Base-by-base conservation (phyloP, 805 yeast species). In the Myxozyma mucilagina region DNA sequence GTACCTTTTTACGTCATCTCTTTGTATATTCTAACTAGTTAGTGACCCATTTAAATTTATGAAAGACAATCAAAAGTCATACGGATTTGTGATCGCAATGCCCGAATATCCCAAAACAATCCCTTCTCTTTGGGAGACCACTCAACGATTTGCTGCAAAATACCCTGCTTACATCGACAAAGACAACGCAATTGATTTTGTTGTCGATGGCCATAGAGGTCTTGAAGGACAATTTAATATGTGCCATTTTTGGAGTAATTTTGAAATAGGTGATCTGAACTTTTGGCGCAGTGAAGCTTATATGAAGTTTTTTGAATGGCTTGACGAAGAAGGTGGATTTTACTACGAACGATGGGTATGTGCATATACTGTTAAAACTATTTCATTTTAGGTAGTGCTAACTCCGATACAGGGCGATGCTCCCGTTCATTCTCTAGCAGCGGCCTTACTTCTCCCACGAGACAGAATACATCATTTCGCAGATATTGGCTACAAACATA, bases 291-390 rank as follows among this genome's bases (percentile, higher is more conserved):
- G 79, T 14, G 79, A 80, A 54, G 82, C 81, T 29, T 86, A 86
- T 71, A 69, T 70, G 38, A 74, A 75, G 62, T 86, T 79, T 71
- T 86, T 86, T 69, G 79, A 84, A 41, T 70, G 76, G 64, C 75
- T 86, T 60, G 90, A 86, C 72, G 68, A 76, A 56, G 78, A 83
- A 1, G 89, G 89, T 24, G 87, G 87, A 47, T 86, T 86, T 74
- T 86, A 84, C 73, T 86, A 86, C 73, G 89, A 86, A 73, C 77
- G 90, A 73, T 86, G 90, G 90, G 96, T 96, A 5, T 96, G 90
- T 76, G 55, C 76, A 86, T n/a, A 93, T 87, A 69, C 87, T 92
- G 90, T 10, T 9, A n/a, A 5, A 47, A 9, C 16, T 2, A 13
- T 32, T 13, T 35, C 11, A 20, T 47, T 43, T 18, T 29, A n/a